Base-by-base conservation (phyloP, 1,284 basidiomycete genomes). In the Pholiota adiposa region DNA sequence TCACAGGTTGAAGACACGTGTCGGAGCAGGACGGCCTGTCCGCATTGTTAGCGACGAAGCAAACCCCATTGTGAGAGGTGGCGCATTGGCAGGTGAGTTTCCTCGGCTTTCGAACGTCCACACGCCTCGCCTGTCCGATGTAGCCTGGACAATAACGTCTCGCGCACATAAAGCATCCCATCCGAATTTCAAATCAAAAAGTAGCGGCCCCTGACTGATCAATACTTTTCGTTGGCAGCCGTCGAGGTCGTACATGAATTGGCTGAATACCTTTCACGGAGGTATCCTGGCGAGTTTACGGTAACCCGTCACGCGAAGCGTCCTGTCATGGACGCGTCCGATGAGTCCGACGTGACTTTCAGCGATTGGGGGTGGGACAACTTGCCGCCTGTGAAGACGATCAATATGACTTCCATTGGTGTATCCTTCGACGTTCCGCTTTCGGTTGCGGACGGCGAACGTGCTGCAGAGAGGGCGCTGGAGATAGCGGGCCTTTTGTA, bases 181-280 rank as follows among this genome's bases (percentile, higher is more conserved):
- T 46, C 44, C 27, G 44, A 46, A n/a, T 8, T 46, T 16, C 14
- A 25, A 27, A 46, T 46, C 44, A 46, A 23, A 46, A 46, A 3
- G 44, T 23, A 46, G 14, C 40, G 40, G 54, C 51, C 36, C n/a
- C 41, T 54, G 27, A 57, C 40, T 54, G 38, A 52, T 48, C 41
- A 43, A 51, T 33, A 31, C 14, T 50, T 38, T 49, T 16, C 29
- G 36, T 63, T 46, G 44, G 46, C 56, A 85, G 89, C 86, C 14
- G 76, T 84, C 56, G 89, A 90, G 67, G 74, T 90, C 14, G 76
- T 87, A 3, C 83, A 89, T 54, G 88, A 89, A 66, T 72, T 90
- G 34, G 79, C 85, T 1, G 88, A 88, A 65, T 90, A 87, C 64
- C 75, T 90, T 12, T 78, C 80, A n/a, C 77, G 76, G 52, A 79